Evolutionary conservation across 176 grass and related monocot genomes (phyloP).

Genomic region (Cenchrus americanus): DNA sequence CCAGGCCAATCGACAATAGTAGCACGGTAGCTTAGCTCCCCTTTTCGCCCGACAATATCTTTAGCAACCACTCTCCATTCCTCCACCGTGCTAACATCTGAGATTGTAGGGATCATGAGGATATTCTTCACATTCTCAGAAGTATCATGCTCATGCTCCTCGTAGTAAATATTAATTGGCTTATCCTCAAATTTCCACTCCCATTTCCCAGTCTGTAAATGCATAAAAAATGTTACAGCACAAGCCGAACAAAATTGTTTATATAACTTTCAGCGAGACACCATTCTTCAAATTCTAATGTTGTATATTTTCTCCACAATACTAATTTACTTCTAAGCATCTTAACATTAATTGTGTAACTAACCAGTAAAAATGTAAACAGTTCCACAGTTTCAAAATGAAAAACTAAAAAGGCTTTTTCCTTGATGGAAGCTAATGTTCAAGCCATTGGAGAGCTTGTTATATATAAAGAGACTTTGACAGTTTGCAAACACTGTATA

Average conservation of each 20-base stretch:
- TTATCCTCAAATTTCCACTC: conserved; percentile 79
- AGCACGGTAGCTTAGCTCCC: conserved; percentile 68
- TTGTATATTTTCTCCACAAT: neutral
- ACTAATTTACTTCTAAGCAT: neutral
- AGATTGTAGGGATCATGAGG: conserved; percentile 94
- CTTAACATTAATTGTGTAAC: conserved; percentile 2
- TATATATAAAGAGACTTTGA: neutral
- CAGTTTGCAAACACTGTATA: neutral
- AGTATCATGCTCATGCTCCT: conserved; percentile 59
- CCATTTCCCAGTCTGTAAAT: conserved; percentile 86
- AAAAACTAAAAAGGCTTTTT: neutral
- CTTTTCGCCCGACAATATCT: conserved; percentile 72
- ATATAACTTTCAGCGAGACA: neutral
- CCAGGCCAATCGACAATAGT: conserved; percentile 99
- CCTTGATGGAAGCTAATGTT: neutral
- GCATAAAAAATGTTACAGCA: conserved; percentile 26
- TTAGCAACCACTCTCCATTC: conserved; percentile 81
- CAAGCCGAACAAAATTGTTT: conserved; percentile 25
- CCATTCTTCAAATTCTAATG: neutral
- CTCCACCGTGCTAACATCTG: conserved; percentile 95
- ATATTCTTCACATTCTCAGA: conserved; percentile 75
- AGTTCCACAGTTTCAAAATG: neutral
- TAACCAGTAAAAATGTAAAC: neutral
- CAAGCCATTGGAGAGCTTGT: neutral
- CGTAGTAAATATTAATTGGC: conserved; percentile 74